phyloP scores from a whole-genome alignment of 2,329 filamentous ascomycete genomes.

The Aspergillus flavus region DNA sequence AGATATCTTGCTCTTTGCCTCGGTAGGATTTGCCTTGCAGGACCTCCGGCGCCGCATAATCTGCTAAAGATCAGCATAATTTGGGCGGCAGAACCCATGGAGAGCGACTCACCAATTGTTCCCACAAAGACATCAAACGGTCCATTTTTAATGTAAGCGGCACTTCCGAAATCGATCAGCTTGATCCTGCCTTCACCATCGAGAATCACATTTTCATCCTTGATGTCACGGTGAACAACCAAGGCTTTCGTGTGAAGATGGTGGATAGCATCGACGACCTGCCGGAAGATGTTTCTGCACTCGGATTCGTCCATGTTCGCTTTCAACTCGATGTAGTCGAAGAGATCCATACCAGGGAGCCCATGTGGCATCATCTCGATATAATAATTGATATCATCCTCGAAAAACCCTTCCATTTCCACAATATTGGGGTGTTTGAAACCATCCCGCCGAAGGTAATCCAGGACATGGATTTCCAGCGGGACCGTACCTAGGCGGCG shows the following conservation, averaged over 20 bases:
- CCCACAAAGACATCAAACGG: slow-evolving; percentile 99
- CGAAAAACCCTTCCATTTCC: slow-evolving; percentile 70
- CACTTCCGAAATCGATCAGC: slow-evolving; percentile 96
- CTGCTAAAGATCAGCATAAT: slow-evolving; percentile 52
- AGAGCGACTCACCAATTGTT: slow-evolving; percentile 76
- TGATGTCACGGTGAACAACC: slow-evolving; percentile 97
- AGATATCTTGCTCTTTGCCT: slow-evolving; percentile 97
- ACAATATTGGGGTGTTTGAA: slow-evolving; percentile 67
- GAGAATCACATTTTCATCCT: slow-evolving; percentile 96
- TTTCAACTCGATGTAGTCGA: slow-evolving; percentile 96
- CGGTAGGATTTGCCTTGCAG: slow-evolving; percentile 88
- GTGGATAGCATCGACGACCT: slow-evolving; percentile 85
- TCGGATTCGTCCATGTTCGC: slow-evolving; percentile 96
- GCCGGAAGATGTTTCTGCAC: slow-evolving; percentile 90
- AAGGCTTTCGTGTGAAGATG: slow-evolving; percentile 88
- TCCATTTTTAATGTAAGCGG: slow-evolving; percentile 96
- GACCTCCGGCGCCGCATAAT: slow-evolving; percentile 98
- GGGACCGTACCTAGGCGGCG: slow-evolving; percentile 90
- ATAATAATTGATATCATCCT: slow-evolving; percentile 79
- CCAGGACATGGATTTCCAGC: slow-evolving; percentile 93
- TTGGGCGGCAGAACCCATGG: slow-evolving; percentile 3
- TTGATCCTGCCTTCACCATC: slow-evolving; percentile 96
- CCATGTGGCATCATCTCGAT: slow-evolving; percentile 97
- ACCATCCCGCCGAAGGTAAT: slow-evolving; percentile 79
- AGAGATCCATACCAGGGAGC: slow-evolving; percentile 94